A percentile compares a stretch with the other conserved stretches of the same genome.
phyloP scores from a whole-genome alignment of 805 yeast species.

The Jamesozyma rosinii region DNA sequence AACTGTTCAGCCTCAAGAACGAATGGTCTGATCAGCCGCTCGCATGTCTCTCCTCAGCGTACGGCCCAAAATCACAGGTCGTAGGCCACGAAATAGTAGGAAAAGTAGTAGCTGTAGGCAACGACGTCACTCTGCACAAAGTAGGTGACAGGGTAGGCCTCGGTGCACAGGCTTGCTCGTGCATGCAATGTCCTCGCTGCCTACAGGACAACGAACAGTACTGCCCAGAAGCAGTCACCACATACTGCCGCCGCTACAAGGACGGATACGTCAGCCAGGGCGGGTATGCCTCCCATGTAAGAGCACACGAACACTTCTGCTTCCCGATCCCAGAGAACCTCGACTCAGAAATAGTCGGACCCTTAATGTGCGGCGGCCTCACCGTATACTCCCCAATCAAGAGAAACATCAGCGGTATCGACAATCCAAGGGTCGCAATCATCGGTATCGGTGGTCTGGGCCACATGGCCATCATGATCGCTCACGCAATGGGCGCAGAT shows the following conservation, averaged over 20 bases:
- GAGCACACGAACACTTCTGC: slow-evolving; percentile 3
- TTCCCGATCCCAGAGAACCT: slow-evolving; percentile 1
- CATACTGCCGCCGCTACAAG: slow-evolving; percentile 32
- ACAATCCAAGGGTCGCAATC: slow-evolving; percentile 1
- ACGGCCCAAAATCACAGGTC: slow-evolving; percentile 29
- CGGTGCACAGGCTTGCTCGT: slow-evolving; percentile 59
- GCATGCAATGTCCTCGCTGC: slow-evolving; percentile 58
- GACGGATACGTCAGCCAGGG: slow-evolving; percentile 3
- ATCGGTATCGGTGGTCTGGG: slow-evolving; percentile 5
- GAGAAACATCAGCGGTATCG: neutral
- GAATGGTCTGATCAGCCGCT: slow-evolving; percentile 7
- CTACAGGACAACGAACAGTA: slow-evolving; percentile 42
- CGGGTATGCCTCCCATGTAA: slow-evolving; percentile 4
- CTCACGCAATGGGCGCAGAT: slow-evolving; percentile 1
- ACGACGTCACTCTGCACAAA: slow-evolving; percentile 39
- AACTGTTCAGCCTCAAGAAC: slow-evolving; percentile 22
- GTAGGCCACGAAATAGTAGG: slow-evolving; percentile 67
- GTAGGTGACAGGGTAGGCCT: slow-evolving; percentile 72
- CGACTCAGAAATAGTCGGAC: slow-evolving; percentile 1
- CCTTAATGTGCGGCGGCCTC: slow-evolving; percentile 4
- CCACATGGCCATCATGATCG: slow-evolving; percentile 4
- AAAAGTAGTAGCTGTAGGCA: slow-evolving; percentile 47
- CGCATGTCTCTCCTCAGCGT: slow-evolving; percentile 1
- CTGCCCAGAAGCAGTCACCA: slow-evolving; percentile 41
- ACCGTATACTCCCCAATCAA: slow-evolving; percentile 4